Percentiles rank a stretch among this genome's conserved stretches.
Conservation (phyloP, 768 basidiomycete species). For the Erythrobasidium yunnanense region DNA sequence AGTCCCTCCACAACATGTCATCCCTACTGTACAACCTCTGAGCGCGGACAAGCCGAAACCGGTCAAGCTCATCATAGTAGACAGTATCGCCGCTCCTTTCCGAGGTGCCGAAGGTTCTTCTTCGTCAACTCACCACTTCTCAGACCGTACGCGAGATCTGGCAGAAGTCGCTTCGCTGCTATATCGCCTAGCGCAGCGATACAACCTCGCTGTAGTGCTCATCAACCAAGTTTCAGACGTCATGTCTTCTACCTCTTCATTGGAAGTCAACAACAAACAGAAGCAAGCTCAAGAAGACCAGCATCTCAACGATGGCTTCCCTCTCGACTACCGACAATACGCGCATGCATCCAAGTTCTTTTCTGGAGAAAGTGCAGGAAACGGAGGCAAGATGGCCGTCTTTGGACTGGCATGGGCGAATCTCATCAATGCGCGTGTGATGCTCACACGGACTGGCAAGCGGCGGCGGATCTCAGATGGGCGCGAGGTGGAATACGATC, state of each 20-base stretch:
- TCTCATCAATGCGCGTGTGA: conserved; percentile 71
- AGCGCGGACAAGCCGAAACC: too few relatives aligned
- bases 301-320: too few relatives aligned
- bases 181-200: conserved; percentile 56
- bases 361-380: conserved; percentile 1
- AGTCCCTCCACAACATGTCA: too few relatives aligned
- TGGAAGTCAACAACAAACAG: too few relatives aligned
- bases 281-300: too few relatives aligned
- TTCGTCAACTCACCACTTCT: conserved; percentile 43
- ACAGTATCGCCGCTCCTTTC: conserved; percentile 78
- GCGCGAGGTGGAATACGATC: neutral
- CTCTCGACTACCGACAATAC: conserved; percentile 13
- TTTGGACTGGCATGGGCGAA: conserved; percentile 91
- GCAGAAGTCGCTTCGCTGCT: conserved; percentile 57
- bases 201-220: conserved; percentile 64
- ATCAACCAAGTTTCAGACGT: conserved; percentile 81
- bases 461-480: conserved; percentile 38
- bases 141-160: conserved; percentile 63
- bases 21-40: too few relatives aligned
- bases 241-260: too few relatives aligned
- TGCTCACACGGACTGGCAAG: conserved; percentile 66
- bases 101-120: conserved; percentile 55
- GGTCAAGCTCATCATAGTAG: conserved; percentile 69
- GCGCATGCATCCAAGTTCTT: conserved; percentile 17
- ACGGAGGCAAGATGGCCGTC: conserved; percentile 48